phyloP scores from a whole-genome alignment of 1,284 basidiomycete species.

The Spongispora temasekensis region DNA sequence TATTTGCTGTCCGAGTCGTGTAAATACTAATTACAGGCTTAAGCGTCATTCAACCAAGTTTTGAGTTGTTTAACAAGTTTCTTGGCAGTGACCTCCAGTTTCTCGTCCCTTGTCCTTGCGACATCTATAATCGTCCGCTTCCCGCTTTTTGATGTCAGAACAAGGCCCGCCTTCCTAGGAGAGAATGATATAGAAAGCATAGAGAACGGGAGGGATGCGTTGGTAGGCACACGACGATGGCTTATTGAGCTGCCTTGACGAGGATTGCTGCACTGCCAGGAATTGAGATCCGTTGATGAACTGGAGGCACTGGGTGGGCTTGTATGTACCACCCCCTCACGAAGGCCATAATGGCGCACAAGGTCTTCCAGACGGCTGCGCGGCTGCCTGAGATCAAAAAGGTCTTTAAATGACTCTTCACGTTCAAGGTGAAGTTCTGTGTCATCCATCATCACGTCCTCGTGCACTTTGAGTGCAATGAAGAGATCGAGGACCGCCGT shows the following conservation, averaged over 20 bases:
- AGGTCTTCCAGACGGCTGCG: conserved; percentile 72
- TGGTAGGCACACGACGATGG: conserved; percentile 2
- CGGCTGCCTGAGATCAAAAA: conserved; percentile 76
- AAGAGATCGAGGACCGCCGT: conserved; percentile 73
- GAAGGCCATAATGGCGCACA: conserved; percentile 57
- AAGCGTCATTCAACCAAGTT: conserved; percentile 24
- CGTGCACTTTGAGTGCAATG: conserved; percentile 73
- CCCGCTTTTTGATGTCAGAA: conserved; percentile 41
- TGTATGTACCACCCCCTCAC: conserved; percentile 49
- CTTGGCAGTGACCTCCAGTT: conserved; percentile 59
- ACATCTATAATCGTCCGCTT: conserved; percentile 63
- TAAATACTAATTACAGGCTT: background rate
- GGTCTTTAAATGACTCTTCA: conserved; percentile 70
- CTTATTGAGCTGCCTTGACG: conserved; percentile 4
- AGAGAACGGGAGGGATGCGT: conserved; percentile 49
- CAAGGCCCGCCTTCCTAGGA: conserved; percentile 56
- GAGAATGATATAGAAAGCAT: conserved; percentile 58
- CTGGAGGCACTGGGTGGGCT: conserved; percentile 13
- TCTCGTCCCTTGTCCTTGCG: conserved; percentile 52
- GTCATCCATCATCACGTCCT: conserved; percentile 73
- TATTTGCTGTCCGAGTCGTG: too few species aligned
- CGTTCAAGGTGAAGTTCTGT: conserved; percentile 69
- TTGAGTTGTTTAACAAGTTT: conserved; percentile 46
- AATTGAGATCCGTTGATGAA: conserved; percentile 6
- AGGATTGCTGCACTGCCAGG: background rate